Conservation (phyloP, 2,329 filamentous ascomycete genomes). For the Albophoma yamanashiensis region DNA sequence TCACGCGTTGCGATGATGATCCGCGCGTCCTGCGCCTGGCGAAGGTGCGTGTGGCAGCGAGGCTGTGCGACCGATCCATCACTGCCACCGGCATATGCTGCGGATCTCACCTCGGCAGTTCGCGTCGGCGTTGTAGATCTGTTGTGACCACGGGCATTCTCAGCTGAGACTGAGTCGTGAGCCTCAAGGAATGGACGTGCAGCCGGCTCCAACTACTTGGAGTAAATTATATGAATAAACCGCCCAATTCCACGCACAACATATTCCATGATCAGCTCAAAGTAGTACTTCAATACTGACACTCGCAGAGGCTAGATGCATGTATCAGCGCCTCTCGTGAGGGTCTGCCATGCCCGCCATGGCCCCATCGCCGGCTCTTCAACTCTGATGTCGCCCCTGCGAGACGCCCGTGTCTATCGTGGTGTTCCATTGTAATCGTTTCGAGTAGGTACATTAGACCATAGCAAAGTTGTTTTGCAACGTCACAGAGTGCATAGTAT, state of each 20-base stretch:
- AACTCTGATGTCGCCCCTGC: background rate
- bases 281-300: too few species aligned
- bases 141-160: background rate
- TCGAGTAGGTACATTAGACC: too few species aligned
- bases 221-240: background rate
- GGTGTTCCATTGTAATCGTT: too few species aligned
- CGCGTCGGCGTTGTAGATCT: background rate
- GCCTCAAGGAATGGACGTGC: background rate
- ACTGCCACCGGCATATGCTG: background rate
- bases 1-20: background rate
- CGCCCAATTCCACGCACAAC: too few species aligned
- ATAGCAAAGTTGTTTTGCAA: too few species aligned
- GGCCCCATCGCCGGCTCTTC: background rate
- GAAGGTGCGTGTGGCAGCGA: background rate
- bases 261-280: too few species aligned
- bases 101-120: background rate
- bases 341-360: too few species aligned
- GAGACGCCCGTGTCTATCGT: background rate
- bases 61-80: background rate
- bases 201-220: background rate
- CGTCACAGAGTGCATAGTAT: too few species aligned
- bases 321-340: background rate
- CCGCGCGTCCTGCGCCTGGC: background rate
- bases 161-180: background rate
- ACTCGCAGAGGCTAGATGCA: background rate